Evolutionary conservation across 208 protist species (phyloP), one percentile per base, ranked within the genome.

Genomic region (Trypanosoma mega): DNA sequence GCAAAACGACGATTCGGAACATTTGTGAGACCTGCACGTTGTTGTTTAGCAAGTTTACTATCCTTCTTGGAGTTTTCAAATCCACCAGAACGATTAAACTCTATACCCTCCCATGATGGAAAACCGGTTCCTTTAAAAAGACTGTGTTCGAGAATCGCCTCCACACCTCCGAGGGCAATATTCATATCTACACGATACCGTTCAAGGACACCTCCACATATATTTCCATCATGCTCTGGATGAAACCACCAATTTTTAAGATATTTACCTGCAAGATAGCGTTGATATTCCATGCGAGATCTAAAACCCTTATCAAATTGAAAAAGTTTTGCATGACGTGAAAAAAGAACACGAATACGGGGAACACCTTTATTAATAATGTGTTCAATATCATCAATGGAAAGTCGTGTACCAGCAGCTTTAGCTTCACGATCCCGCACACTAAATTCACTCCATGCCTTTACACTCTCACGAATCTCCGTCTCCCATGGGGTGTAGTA

Each of bases 171-270:
- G 3, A 99, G 90, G 34, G 99, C 97, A 77, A 99, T 98, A 87
- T 99, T 99, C 83, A 99, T 99, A 87, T 99, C 99, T 7, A 98
- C 99, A 27, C 99, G 89, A 90, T 99, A 99, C 77, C 99, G 99
- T 88, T 99, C 98, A 21, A 99, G 87, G 56, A 95, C 89, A 71
- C 99, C 99, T 89, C 98, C 99, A 72, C 82, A 92, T 48, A 99
- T 93, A 78, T 99, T 99, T 69, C 99, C 99, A 82, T 99, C 99
- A 73, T 98, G 98, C 54, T 97, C 84, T 65, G 94, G 87, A 89
- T 99, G 97, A 48, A 99, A 99, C 99, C 99, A 99, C 97, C 98
- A 99, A 80, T 99, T 99, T 58, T 99, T 98, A 64, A 99, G 98
- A 53, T 95, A 90, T 66, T 97, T 98, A 26, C 99, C 81, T 7